Percentiles rank a stretch among this genome's conserved stretches.
phyloP scores from a whole-genome alignment of 192 early-diverging fungal species.

The Coemansia sp. region DNA sequence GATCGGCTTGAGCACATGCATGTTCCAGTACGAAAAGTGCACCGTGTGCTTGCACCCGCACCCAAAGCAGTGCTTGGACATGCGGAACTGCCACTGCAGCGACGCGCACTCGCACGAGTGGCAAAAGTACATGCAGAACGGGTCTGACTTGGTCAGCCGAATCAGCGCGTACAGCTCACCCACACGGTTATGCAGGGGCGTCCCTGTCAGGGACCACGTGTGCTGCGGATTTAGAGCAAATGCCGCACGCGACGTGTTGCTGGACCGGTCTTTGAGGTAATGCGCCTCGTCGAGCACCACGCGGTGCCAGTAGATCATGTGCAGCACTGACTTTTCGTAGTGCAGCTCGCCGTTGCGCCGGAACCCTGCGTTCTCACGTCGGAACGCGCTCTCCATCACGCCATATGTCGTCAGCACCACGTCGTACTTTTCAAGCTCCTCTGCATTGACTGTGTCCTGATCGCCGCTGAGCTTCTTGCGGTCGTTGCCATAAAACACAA shows the following conservation, averaged over 20 bases:
- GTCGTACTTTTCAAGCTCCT: slow-evolving; percentile 64
- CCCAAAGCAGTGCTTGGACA: slow-evolving; percentile 52
- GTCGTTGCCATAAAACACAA: slow-evolving; percentile 75
- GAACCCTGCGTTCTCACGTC: slow-evolving; percentile 72
- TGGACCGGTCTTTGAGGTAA: slow-evolving; percentile 85
- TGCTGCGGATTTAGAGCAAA: slow-evolving; percentile 68
- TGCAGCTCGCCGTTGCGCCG: slow-evolving; percentile 61
- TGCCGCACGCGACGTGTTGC: slow-evolving; percentile 80
- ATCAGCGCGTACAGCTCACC: slow-evolving; percentile 92
- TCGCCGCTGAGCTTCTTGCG: slow-evolving; percentile 56
- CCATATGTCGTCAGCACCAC: slow-evolving; percentile 78
- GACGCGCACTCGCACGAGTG: slow-evolving; percentile 70
- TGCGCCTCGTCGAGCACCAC: slow-evolving; percentile 87
- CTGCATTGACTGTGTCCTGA: slow-evolving; percentile 11
- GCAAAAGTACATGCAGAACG: slow-evolving; percentile 87
- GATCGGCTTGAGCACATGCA: slow-evolving; percentile 87
- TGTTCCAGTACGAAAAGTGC: slow-evolving; percentile 87
- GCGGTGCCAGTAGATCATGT: slow-evolving; percentile 77
- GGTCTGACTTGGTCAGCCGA: slow-evolving; percentile 81
- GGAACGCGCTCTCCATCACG: slow-evolving; percentile 70
- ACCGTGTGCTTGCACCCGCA: slow-evolving; percentile 65
- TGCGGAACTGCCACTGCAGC: slow-evolving; percentile 62
- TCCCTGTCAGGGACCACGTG: slow-evolving; percentile 87
- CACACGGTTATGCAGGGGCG: slow-evolving; percentile 90
- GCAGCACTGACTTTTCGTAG: slow-evolving; percentile 68